Evolutionary conservation across 148 eudicot species (phyloP).

Genomic region (Amaranthus cruentus): DNA sequence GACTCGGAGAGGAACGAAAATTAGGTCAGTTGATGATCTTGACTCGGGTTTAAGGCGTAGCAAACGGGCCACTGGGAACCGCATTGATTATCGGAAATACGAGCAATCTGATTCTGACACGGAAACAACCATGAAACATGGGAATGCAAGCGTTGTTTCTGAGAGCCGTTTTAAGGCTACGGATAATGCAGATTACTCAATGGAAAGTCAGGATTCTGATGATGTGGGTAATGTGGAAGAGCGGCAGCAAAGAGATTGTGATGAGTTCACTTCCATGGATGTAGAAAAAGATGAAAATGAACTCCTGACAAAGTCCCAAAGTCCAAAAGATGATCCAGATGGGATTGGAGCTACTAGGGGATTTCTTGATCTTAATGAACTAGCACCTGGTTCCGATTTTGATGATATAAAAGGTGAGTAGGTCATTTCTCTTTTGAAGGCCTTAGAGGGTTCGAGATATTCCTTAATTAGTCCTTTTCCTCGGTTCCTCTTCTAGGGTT

Average conservation of each 20-base stretch:
- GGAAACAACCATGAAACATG: conserved; percentile 40
- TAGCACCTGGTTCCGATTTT: conserved; percentile 82
- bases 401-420: conserved; percentile 62
- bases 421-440: neutral
- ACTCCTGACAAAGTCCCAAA: conserved; percentile 24
- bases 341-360: conserved; percentile 40
- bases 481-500: conserved; percentile 1
- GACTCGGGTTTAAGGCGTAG: conserved; percentile 79
- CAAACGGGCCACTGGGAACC: conserved; percentile 69
- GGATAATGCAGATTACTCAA: conserved; percentile 47
- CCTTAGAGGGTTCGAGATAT: neutral
- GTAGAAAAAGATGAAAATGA: conserved; percentile 29
- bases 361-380: conserved; percentile 85
- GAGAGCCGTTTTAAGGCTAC: conserved; percentile 41
- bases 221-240: conserved; percentile 36
- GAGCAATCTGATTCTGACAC: conserved; percentile 80
- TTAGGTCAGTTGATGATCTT: conserved; percentile 47
- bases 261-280: conserved; percentile 32
- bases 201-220: conserved; percentile 49
- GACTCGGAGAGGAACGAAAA: conserved; percentile 49
- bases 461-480: neutral
- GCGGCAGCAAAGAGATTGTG: conserved; percentile 28
- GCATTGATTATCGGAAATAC: conserved; percentile 57
- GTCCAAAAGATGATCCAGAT: conserved; percentile 38
- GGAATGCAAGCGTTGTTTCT: conserved; percentile 38